Base-by-base conservation (phyloP, 192 early-diverging fungal species). In the Thamnidium elegans region DNA sequence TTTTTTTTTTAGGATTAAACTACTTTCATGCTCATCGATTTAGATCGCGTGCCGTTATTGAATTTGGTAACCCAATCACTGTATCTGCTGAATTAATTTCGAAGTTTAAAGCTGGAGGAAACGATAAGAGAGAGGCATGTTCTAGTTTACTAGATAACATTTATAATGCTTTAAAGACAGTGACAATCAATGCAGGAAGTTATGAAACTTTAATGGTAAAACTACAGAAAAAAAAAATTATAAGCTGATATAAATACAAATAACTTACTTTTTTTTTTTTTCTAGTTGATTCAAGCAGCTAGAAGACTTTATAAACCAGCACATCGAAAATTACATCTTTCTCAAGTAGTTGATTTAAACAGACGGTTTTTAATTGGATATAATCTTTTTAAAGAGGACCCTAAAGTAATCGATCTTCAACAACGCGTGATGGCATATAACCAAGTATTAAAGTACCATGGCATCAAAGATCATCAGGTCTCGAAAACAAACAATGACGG, bases 21-120 rank as follows among this genome's bases (percentile, higher is more conserved):
- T 99, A 99, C 76, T 99, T 97, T 79, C 91, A 99, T 72, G 89
- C 97, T 15, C 87, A 87, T 74, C 81, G 90, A 76, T 99, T 98
- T 87, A 87, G 97, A 55, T 95, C 93, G 8, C 89, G 95, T 58
- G 95, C 96, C n/a, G 96, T 97, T 42, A 86, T 98, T 43, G 96
- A 99, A 74, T 99, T 94, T 83, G 95, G 97, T 39, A 84, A 92
- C 44, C 93, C 94, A 0, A 89, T 99, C 62, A 81, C 85, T 11
- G 83, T 99, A 6, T 74, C 89, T 11, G 64, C 73, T 6, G 90
- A 94, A 65, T 74, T 92, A 4, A 90, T 99, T n/a, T 85, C 86
- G 30, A 83, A 88, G 69, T 99, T 91, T 78, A 87, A 80, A 55
- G 67, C 73, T 36, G 96, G 95, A 58, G 97, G 97, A 8, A 63